phyloP scores from a whole-genome alignment of 352 stramenopile species.

The Phytophthora lateralis region DNA sequence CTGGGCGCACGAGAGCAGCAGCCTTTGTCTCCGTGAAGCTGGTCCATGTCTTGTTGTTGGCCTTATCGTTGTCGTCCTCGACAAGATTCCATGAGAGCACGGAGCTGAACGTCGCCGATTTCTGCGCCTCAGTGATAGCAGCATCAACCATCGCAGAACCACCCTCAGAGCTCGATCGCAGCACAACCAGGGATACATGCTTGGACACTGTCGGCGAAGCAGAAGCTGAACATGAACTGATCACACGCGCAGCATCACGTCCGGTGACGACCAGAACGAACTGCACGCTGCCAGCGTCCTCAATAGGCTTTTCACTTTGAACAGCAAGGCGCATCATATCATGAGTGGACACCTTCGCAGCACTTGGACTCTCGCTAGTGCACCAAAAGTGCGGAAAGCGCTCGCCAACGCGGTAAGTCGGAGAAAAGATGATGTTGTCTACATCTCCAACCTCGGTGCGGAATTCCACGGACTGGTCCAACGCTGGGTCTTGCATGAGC shows the following conservation, averaged over 20 bases:
- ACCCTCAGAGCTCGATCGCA: slow-evolving; percentile 32
- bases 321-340: slow-evolving; percentile 37
- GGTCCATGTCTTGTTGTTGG: slow-evolving; percentile 36
- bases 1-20: slow-evolving; percentile 74
- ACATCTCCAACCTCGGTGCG: slow-evolving; percentile 16
- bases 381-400: slow-evolving; percentile 81
- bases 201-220: slow-evolving; percentile 20
- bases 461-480: slow-evolving; percentile 63
- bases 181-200: slow-evolving; percentile 48
- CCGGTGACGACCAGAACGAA: slow-evolving; percentile 63
- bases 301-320: slow-evolving; percentile 6
- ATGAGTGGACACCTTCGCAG: slow-evolving; percentile 53
- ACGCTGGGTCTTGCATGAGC: slow-evolving; percentile 64
- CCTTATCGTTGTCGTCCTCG: slow-evolving; percentile 24
- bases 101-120: slow-evolving; percentile 32
- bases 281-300: slow-evolving; percentile 36
- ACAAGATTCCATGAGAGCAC: slow-evolving; percentile 39
- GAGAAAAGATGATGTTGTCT: slow-evolving; percentile 45
- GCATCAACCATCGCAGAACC: slow-evolving; percentile 12
- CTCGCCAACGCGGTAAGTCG: slow-evolving; percentile 51
- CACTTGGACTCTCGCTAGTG: slow-evolving; percentile 4
- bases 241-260: slow-evolving; percentile 26
- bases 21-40: slow-evolving; percentile 40
- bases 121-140: slow-evolving; percentile 16
- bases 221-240: slow-evolving; percentile 21